Conservation (phyloP, 208 protist species). For the Herpetomonas muscarum region DNA sequence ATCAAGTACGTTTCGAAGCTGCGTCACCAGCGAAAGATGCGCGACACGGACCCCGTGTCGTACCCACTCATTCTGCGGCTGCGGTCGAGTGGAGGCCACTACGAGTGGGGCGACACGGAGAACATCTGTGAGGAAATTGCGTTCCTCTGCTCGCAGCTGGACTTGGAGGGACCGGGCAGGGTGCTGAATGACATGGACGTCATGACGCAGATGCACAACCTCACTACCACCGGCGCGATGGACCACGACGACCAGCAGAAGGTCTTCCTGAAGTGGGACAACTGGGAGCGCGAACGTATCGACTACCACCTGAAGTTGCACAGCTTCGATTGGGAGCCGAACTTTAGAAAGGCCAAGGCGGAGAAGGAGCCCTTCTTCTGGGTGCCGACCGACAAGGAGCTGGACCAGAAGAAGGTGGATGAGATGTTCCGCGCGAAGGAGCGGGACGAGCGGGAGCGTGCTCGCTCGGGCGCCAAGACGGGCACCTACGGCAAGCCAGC, state of each 20-base stretch:
- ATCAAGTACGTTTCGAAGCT: constrained; percentile 89
- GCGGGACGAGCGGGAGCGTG: constrained; percentile 48
- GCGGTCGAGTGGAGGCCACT: constrained; percentile 68
- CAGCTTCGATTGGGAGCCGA: constrained; percentile 82
- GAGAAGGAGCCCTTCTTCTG: constrained; percentile 91
- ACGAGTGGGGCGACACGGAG: constrained; percentile 77
- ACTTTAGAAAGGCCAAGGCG: constrained; percentile 86
- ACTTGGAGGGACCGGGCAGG: constrained; percentile 80
- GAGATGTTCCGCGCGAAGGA: constrained; percentile 81
- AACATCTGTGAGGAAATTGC: constrained; percentile 85
- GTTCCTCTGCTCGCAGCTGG: constrained; percentile 81
- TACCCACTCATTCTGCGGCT: constrained; percentile 73
- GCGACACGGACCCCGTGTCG: constrained; percentile 66
- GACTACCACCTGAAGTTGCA: constrained; percentile 90
- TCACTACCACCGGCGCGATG: constrained; percentile 78
- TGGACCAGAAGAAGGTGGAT: constrained; percentile 85
- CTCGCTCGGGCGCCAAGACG: constrained; percentile 57
- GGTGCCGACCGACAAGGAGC: constrained; percentile 81
- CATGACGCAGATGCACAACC: constrained; percentile 92
- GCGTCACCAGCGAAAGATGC: constrained; percentile 69
- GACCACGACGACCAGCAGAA: constrained; percentile 90
- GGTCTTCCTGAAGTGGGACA: constrained; percentile 89
- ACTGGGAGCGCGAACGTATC: constrained; percentile 88
- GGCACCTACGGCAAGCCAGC: constrained; percentile 60
- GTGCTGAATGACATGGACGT: constrained; percentile 89